These are phyloP conservation scores for Brassica juncea DNA, from an alignment of 345 rosid genomes.

Conservation along the genomic window DNA sequence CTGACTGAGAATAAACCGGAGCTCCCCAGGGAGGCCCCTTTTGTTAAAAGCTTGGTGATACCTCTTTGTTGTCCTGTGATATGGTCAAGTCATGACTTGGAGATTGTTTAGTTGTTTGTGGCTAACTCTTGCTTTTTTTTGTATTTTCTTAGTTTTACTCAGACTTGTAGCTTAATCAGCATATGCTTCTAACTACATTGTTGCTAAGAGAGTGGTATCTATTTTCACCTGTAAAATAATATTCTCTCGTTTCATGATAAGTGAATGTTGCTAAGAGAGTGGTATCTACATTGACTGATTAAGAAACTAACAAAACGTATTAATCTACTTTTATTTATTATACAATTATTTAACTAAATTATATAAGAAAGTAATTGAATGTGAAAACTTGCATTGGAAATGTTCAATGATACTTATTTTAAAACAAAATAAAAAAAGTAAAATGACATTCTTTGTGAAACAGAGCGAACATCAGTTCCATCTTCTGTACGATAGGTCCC, in stretches of 20 bases:
- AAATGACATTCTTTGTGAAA: too few species aligned
- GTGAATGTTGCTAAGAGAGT: too few species aligned
- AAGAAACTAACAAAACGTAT: too few species aligned
- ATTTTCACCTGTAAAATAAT: neutral
- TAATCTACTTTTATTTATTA: too few species aligned
- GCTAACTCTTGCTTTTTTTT: slow-evolving; percentile 1
- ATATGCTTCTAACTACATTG: slow-evolving; percentile 9
- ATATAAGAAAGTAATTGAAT: too few species aligned
- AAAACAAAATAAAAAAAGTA: too few species aligned
- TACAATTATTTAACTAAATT: too few species aligned
- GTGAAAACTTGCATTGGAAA: too few species aligned
- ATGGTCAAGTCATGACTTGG: slow-evolving; percentile 17
- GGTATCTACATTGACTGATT: too few species aligned
- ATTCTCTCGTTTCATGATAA: too few species aligned
- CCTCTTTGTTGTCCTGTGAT: slow-evolving; percentile 9
- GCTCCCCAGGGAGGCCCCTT: neutral
- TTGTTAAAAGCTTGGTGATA: neutral
- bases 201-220: neutral
- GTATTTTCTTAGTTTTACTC: neutral
- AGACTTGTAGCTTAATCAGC: slow-evolving; percentile 6
- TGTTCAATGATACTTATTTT: too few species aligned
- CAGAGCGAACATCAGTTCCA: too few species aligned
- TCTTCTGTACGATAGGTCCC: slow-evolving; percentile 43
- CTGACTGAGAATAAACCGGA: slow-evolving; percentile 12
- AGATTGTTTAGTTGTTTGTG: slow-evolving; percentile 10